Evolutionary conservation across 2,329 filamentous ascomycete species (phyloP).

Genomic region (Fusarium haematococcum): DNA sequence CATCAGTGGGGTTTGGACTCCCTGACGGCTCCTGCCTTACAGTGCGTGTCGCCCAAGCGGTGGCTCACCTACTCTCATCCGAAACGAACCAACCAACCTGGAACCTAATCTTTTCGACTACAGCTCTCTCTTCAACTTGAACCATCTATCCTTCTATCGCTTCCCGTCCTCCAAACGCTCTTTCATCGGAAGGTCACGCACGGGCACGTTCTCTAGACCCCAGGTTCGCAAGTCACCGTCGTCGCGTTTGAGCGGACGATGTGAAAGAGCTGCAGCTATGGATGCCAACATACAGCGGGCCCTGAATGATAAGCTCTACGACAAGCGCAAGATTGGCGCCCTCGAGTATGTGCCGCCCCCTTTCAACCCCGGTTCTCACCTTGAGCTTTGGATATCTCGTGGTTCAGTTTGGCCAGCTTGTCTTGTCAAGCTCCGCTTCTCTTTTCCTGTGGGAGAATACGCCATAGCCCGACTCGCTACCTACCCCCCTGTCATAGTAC

Average conservation of each 20-base stretch:
- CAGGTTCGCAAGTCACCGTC: neutral
- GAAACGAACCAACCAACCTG: slow-evolving; percentile 36
- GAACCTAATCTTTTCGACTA: slow-evolving; percentile 32
- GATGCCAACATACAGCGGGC: slow-evolving; percentile 89
- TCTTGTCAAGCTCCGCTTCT: neutral
- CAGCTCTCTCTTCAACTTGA: neutral
- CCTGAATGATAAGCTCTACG: slow-evolving; percentile 98
- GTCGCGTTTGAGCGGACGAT: slow-evolving; percentile 35
- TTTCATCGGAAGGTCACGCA: slow-evolving; percentile 1
- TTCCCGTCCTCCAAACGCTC: neutral
- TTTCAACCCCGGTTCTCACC: neutral
- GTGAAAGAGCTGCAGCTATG: slow-evolving; percentile 65
- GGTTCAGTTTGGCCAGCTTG: neutral
- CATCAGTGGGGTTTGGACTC: slow-evolving; percentile 28
- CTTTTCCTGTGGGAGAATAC: neutral
- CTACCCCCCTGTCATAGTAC: neutral
- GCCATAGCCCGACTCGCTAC: neutral
- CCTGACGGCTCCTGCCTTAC: slow-evolving; percentile 28
- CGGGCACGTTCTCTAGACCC: neutral
- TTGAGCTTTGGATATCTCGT: neutral
- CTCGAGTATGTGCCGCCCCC: slow-evolving; percentile 77
- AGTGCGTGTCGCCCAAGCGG: slow-evolving; percentile 20
- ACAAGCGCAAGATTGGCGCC: slow-evolving; percentile 96
- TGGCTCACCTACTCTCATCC: slow-evolving; percentile 25
- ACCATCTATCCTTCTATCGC: neutral